Base-by-base conservation (phyloP, 2,329 filamentous ascomycete genomes). In the Nannizziopsis barbatae region DNA sequence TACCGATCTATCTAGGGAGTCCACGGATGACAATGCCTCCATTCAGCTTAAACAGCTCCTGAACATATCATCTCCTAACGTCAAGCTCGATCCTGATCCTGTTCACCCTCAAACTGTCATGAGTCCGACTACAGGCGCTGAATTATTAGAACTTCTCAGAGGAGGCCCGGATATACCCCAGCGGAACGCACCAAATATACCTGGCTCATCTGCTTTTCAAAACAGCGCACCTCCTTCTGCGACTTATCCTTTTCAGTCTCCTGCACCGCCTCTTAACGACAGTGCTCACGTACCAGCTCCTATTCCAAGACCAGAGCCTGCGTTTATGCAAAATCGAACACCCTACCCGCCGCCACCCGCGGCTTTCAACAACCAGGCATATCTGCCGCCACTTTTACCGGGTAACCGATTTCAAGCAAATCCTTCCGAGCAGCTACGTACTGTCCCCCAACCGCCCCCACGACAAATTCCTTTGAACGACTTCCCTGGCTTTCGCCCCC, bases 141-240 rank as follows among this genome's bases (percentile, higher is more conserved):
- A 72, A 32, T 68, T 83, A 41, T 64, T 83, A 45, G 72, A 75
- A 12, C 67, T 83, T 54, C 66, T 83, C 37, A 68, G 71, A 52
- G 66, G 66, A 41, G 63, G 63, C 15, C 53, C 64, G 3, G 57
- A 60, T 53, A 53, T 66, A 60, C 12, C 57, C 31, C 33, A 39
- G 17, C 50, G 59, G 20, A 39, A 47, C 15, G 56, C 54, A 33
- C 60, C 57, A 40, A 20, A 17, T 17, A 12, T 8, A 31, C 12
- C 30, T 6, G 15, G 6, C 5, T 42, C 38, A 9, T 35, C 38
- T 27, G 14, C 33, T 11, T 12, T 30, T 33, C 36, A 30, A 36
- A 22, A 12, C 38, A 37, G 17, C 12, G 8, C 39, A 10, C 33
- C 17, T 10, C 32, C 2, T n/a, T n/a, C 30, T 40, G 10, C n/a